A percentile compares a stretch with the other conserved stretches of the same genome.
Evolutionary conservation across 2,329 filamentous ascomycete genomes (phyloP).

Genomic region (Boeremia lycopersici): DNA sequence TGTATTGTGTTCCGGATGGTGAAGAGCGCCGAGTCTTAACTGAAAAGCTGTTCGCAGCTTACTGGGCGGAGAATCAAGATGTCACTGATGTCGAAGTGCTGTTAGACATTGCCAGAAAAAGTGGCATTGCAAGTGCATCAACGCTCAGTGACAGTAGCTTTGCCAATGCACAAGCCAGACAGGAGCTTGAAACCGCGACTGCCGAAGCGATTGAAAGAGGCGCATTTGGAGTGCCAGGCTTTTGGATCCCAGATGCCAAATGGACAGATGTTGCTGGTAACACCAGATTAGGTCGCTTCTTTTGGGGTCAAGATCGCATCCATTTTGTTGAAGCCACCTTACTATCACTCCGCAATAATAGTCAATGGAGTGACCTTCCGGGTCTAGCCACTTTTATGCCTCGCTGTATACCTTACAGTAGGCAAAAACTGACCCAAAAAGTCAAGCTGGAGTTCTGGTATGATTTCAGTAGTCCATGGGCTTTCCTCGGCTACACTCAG

Average conservation of each 20-base stretch:
- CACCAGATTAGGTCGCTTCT: constrained; percentile 31
- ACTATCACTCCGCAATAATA: constrained; percentile 13
- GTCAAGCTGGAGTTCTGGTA: constrained; percentile 42
- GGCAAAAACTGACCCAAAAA: constrained; percentile 5
- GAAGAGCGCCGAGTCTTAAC: constrained; percentile 28
- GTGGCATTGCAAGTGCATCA: constrained; percentile 25
- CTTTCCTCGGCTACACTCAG: constrained; percentile 44
- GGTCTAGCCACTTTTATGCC: constrained; percentile 33
- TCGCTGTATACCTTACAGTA: constrained; percentile 20
- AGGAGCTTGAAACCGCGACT: constrained; percentile 33
- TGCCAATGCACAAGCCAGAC: constrained; percentile 25
- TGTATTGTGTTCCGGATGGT: constrained; percentile 30
- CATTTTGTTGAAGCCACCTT: constrained; percentile 44
- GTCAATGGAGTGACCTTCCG: constrained; percentile 17
- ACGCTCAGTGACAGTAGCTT: constrained; percentile 21
- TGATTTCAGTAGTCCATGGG: constrained; percentile 45
- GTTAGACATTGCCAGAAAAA: constrained; percentile 31
- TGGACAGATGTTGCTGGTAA: constrained; percentile 27
- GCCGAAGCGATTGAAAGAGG: constrained; percentile 39
- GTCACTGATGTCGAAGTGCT: constrained; percentile 29
- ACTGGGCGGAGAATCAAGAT: constrained; percentile 43
- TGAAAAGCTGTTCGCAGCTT: constrained; percentile 37
- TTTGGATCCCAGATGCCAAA: constrained; percentile 37
- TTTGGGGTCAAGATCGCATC: constrained; percentile 47
- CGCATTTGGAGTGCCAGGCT: constrained; percentile 44